Evolutionary conservation across 148 eudicot genomes (phyloP).

Genomic region (Vaccinium darrowii): DNA sequence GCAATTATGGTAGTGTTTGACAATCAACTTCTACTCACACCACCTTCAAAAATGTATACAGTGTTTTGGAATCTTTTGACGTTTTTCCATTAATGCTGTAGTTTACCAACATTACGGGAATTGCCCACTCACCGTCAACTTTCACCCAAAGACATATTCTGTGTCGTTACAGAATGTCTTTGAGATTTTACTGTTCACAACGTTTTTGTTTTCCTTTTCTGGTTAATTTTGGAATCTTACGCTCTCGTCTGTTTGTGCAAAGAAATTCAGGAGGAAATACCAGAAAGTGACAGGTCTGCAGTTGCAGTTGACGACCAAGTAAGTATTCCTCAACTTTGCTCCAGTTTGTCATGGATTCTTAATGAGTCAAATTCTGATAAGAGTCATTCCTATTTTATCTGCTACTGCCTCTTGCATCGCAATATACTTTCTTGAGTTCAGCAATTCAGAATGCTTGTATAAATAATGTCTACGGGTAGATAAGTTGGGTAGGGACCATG

Average conservation of each 20-base stretch:
- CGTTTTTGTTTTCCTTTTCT: constrained; percentile 13
- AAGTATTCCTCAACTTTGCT: constrained; percentile 22
- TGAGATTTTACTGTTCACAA: constrained; percentile 7
- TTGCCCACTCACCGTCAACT: background rate
- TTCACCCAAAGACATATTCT: background rate
- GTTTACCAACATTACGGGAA: background rate
- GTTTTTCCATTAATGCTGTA: background rate
- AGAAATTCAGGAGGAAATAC: constrained; percentile 42
- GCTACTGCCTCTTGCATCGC: background rate
- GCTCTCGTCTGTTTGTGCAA: constrained; percentile 20
- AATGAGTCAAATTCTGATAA: background rate
- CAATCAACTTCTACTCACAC: background rate
- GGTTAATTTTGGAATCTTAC: background rate
- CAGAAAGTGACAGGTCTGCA: constrained; percentile 31
- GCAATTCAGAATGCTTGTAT: background rate
- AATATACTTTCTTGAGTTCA: background rate
- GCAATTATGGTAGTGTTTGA: background rate
- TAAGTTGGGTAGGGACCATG: background rate
- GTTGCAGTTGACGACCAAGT: constrained; percentile 46
- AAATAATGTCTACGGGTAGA: background rate
- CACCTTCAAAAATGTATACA: background rate
- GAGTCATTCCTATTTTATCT: background rate
- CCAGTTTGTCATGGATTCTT: background rate
- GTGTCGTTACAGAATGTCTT: background rate
- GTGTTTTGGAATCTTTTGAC: background rate